Percentiles rank a stretch among this genome's conserved stretches.
Conservation (phyloP, 2,329 filamentous ascomycete genomes). For the Fusarium abutilonis region DNA sequence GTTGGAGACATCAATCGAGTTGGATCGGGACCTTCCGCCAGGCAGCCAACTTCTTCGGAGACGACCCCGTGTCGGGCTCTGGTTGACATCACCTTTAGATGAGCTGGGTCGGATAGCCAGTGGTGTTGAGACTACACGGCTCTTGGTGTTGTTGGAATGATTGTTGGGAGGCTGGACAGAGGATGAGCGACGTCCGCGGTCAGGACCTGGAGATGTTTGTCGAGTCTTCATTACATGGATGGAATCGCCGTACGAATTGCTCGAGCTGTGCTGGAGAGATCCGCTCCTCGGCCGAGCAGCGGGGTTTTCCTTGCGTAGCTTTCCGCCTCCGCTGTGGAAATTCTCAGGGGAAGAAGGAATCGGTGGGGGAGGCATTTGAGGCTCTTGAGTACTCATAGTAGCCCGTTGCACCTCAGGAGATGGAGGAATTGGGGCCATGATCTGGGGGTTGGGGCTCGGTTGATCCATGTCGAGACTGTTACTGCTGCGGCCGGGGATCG, state of each 20-base stretch:
- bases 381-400: conserved; percentile 38
- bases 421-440: conserved; percentile 45
- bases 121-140: conserved; percentile 48
- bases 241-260: conserved; percentile 23
- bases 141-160: conserved; percentile 45
- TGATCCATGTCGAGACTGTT: conserved; percentile 39
- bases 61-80: conserved; percentile 58
- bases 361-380: conserved; percentile 26
- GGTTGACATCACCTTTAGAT: conserved; percentile 49
- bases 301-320: conserved; percentile 48
- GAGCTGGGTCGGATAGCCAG: conserved; percentile 44
- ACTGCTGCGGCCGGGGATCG: conserved; percentile 17
- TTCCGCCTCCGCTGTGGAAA: conserved; percentile 34
- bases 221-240: conserved; percentile 41
- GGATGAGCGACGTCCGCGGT: conserved; percentile 57
- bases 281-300: conserved; percentile 48
- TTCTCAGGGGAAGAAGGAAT: conserved; percentile 34
- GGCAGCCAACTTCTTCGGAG: conserved; percentile 65
- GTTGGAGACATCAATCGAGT: conserved; percentile 53
- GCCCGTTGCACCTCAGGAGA: conserved; percentile 44
- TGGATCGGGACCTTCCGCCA: conserved; percentile 61
- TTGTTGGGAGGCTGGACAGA: conserved; percentile 56
- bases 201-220: conserved; percentile 49
- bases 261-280: conserved; percentile 46
- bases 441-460: conserved; percentile 41